phyloP scores from a whole-genome alignment of 1,139 yeast species.

The Eremothecium coryli region DNA sequence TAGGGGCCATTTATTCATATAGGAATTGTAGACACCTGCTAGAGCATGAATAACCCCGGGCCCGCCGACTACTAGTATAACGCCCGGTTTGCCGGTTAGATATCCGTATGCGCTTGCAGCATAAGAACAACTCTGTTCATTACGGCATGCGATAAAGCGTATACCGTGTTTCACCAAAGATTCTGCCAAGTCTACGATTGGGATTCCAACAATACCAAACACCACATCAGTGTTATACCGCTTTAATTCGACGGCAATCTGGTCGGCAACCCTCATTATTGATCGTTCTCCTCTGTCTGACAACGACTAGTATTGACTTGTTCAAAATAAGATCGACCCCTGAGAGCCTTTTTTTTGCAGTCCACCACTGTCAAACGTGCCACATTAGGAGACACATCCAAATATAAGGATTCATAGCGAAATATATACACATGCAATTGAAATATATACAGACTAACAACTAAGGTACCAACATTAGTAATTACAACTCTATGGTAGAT shows the following conservation, averaged over 20 bases:
- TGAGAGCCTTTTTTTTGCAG: too few relatives aligned
- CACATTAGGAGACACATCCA: too few relatives aligned
- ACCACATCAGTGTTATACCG: conserved; percentile 44
- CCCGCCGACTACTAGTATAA: conserved; percentile 58
- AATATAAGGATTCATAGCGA: too few relatives aligned
- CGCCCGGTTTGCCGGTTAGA: conserved; percentile 53
- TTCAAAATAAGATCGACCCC: background rate
- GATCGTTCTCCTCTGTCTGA: too few relatives aligned
- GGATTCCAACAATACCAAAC: conserved; percentile 63
- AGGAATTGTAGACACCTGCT: conserved; percentile 55
- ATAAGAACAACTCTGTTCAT: conserved; percentile 62
- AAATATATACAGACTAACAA: too few relatives aligned
- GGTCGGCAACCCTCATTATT: conserved; percentile 26
- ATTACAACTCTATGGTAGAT: conserved; percentile 14
- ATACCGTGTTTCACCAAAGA: conserved; percentile 45
- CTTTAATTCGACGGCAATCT: conserved; percentile 40
- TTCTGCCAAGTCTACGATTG: conserved; percentile 56
- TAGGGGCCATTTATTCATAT: conserved; percentile 50
- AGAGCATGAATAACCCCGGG: conserved; percentile 59
- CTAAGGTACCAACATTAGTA: too few relatives aligned
- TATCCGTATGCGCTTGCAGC: conserved; percentile 64
- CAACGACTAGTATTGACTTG: background rate
- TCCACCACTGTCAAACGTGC: too few relatives aligned
- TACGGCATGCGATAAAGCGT: conserved; percentile 47
- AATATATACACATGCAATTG: too few relatives aligned